Evolutionary conservation across 2,329 filamentous ascomycete genomes (phyloP), one percentile per base, ranked within the genome.

Genomic region (Aspergillus eucalypticola): DNA sequence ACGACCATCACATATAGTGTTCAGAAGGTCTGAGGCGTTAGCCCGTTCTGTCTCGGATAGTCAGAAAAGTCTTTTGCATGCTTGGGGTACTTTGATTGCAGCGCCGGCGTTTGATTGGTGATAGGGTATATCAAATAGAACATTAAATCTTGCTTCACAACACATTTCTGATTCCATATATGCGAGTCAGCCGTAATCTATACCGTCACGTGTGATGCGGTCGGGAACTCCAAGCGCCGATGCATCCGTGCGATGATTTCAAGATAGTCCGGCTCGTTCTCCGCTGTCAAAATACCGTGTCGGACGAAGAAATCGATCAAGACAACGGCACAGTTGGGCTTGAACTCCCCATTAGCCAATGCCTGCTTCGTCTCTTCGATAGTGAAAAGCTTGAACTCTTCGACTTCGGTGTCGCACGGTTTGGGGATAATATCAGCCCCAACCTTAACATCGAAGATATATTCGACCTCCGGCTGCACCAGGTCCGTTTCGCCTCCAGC

Each of bases 381-480:
- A 1, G 84, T 87, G 84, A 87, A 88, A 60, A 97, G 81, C 71
- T 86, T 84, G 73, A 98, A 98, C 62, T 87, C 86, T 70, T 92
- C 91, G 4, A 96, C 95, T 79, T 99, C 95, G 56, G 89, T 88
- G 75, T 99, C 95, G 60, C 90, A 88, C 17, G 94, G 93, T 72
- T 83, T 84, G 11, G 90, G 92, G 38, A 86, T 79, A 3, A 92
- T 82, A 60, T 87, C 86, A 5, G 80, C 76, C 2, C 88, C 84
- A 64, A 99, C 80, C 75, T 92, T 88, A 63, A 98, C 79, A 74
- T 99, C 92, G 78, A 95, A 99, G 48, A 96, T 82, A 81, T 92
- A 97, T 77, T 98, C 89, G 69, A 88, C 88, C 78, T 98, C 95
- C 0, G 95, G 95, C 77, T 96, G 94, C 72, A 96, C 83, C 70